Percentiles rank a stretch among this genome's conserved stretches.
These are phyloP conservation scores for Antitrichia curtipendula DNA, from an alignment of 225 moss, liverwort and hornwort species.

Conservation along the genomic window DNA sequence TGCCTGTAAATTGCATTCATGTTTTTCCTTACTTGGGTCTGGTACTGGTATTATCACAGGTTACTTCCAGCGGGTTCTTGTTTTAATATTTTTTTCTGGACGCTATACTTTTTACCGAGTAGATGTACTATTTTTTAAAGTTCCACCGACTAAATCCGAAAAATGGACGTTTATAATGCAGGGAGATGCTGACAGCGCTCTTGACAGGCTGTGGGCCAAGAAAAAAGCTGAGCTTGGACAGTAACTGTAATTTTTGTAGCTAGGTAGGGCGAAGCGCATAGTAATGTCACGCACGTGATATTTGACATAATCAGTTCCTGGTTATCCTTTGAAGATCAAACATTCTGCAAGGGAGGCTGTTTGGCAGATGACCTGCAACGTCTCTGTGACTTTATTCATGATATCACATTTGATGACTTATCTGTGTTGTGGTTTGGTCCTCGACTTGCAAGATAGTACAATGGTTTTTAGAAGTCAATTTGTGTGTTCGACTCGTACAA, in stretches of 20 bases:
- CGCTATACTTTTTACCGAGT: not conserved
- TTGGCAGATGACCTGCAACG: too few species aligned
- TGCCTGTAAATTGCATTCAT: not conserved
- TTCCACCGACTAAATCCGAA: not conserved
- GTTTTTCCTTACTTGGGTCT: not conserved
- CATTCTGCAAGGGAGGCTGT: not conserved
- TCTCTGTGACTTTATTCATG: not conserved
- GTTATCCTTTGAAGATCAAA: not conserved
- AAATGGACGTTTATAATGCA: not conserved
- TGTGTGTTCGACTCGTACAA: not conserved
- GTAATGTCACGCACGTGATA: not conserved
- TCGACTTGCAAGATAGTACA: not conserved
- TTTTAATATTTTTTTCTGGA: not conserved
- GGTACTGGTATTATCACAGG: not conserved
- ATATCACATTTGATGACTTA: not conserved
- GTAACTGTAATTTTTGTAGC: not conserved
- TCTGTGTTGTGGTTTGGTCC: not conserved
- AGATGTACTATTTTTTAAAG: not conserved
- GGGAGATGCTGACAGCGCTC: conserved; percentile 3
- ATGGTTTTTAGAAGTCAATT: not conserved
- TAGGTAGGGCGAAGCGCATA: not conserved
- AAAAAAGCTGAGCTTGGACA: not conserved
- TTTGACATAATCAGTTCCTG: not conserved
- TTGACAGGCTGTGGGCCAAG: not conserved
- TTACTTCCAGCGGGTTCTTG: not conserved